Percentiles rank a stretch among this genome's conserved stretches.
These are phyloP conservation scores for Apostasia ramifera DNA, from an alignment of 106 monocot species.

Conservation along the genomic window DNA sequence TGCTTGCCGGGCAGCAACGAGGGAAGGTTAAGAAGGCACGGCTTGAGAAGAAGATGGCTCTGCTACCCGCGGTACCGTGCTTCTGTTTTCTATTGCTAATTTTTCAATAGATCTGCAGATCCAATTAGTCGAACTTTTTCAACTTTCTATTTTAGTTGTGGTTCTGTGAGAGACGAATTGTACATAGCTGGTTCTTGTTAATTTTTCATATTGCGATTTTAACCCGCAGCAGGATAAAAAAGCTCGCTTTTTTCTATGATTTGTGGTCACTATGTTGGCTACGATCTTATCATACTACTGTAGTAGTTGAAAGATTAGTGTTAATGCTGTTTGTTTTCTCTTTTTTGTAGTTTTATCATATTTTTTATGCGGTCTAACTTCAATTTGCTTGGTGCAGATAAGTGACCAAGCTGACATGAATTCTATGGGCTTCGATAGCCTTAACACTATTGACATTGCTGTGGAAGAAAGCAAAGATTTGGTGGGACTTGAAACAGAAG, in stretches of 20 bases:
- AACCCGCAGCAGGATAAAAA: background rate
- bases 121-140: background rate
- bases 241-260: background rate
- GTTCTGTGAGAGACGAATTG: background rate
- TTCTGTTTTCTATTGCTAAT: background rate
- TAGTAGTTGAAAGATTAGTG: too few species aligned
- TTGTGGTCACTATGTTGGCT: too few species aligned
- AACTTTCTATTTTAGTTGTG: background rate
- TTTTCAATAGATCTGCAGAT: background rate
- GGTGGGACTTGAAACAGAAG: slow-evolving; percentile 1
- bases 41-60: background rate
- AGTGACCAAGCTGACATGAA: slow-evolving; percentile 2
- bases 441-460: background rate
- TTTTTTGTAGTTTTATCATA: background rate
- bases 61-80: background rate
- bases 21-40: background rate
- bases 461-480: slow-evolving; percentile 1
- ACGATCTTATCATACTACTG: too few species aligned
- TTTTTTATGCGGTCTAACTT: background rate
- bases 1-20: background rate
- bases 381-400: background rate
- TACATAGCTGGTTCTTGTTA: background rate
- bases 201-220: background rate
- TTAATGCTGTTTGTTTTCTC: background rate
- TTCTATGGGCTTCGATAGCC: slow-evolving; percentile 1